Conservation (phyloP, 2,329 filamentous ascomycete species). For the Pestalotiopsis sp. region DNA sequence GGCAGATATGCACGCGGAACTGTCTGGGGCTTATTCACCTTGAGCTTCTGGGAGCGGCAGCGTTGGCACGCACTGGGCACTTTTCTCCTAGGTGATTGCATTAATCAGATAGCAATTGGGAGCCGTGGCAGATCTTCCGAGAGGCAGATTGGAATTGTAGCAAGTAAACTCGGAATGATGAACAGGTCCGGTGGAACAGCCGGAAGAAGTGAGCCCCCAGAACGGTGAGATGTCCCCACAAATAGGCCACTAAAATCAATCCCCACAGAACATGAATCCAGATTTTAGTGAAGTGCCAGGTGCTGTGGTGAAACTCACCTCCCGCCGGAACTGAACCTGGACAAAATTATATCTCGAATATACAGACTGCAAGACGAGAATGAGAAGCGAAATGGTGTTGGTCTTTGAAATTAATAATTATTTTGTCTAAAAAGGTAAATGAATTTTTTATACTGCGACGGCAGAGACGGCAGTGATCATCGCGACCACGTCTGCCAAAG, state of each 20-base stretch:
- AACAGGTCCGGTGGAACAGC: background rate
- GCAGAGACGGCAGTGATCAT: background rate
- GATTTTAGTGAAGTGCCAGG: too few relatives aligned
- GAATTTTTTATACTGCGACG: background rate
- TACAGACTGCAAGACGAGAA: background rate
- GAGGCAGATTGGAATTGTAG: background rate
- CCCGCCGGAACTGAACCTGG: too few relatives aligned
- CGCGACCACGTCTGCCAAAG: background rate
- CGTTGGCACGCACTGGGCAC: background rate
- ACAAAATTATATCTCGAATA: background rate
- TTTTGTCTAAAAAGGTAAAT: background rate
- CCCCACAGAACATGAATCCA: background rate
- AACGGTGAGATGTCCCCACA: background rate
- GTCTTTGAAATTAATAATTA: background rate
- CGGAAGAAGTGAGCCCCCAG: background rate
- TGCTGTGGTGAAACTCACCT: too few relatives aligned
- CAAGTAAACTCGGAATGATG: background rate
- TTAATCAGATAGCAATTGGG: background rate
- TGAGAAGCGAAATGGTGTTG: background rate
- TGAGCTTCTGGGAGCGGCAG: conserved; percentile 9
- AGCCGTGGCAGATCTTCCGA: background rate
- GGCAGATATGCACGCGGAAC: background rate
- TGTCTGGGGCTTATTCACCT: background rate
- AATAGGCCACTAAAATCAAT: background rate
- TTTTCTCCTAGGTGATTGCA: background rate